phyloP scores from a whole-genome alignment of 208 protist genomes.

The Wallacemonas sp. region DNA sequence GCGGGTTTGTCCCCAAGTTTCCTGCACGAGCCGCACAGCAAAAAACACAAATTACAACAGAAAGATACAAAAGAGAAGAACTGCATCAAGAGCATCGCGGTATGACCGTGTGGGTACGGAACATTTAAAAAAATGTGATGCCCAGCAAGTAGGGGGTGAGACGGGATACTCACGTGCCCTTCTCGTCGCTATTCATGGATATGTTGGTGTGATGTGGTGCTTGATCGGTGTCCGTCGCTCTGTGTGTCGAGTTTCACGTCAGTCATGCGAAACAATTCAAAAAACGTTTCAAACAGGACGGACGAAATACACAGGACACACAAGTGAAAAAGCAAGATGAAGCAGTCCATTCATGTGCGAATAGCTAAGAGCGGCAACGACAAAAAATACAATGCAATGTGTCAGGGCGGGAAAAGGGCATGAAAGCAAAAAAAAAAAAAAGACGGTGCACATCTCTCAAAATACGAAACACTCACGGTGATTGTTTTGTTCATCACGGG shows the following conservation, averaged over 20 bases:
- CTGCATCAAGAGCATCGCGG: no score
- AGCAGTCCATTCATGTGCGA: background rate
- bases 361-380: background rate
- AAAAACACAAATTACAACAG: background rate
- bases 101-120: no score
- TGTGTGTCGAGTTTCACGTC: no score
- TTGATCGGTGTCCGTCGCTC: no score
- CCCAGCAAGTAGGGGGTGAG: slow-evolving; percentile 13
- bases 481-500: background rate
- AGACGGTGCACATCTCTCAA: background rate
- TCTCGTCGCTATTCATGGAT: no score
- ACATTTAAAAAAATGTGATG: slow-evolving; percentile 1
- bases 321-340: background rate
- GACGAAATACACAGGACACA: no score
- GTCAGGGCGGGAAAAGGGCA: no score
- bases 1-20: slow-evolving; percentile 28
- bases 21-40: slow-evolving; percentile 8
- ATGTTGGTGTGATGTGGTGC: no score
- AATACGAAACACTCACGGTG: background rate
- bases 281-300: no score
- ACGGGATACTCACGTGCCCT: background rate
- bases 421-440: background rate
- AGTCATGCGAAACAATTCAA: no score
- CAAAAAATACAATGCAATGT: background rate
- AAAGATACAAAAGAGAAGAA: no score